Conservation (phyloP, 2,329 filamentous ascomycete species). For the Colletotrichum nymphaeae region DNA sequence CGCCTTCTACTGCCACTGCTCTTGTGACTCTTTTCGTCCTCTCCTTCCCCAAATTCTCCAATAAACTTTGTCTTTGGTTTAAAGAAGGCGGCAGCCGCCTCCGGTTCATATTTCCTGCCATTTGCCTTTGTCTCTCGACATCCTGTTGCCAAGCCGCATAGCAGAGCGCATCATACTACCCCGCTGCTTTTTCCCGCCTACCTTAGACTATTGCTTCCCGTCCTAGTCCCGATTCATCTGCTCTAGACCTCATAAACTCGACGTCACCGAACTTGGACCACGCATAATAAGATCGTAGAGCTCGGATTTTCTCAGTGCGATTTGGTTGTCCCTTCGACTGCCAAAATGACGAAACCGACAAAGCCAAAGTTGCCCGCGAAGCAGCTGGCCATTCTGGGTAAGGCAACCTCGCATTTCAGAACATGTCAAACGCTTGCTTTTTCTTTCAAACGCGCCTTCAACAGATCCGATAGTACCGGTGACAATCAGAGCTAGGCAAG, state of each 20-base stretch:
- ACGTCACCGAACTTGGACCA: background rate
- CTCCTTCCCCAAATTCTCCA: slow-evolving; percentile 15
- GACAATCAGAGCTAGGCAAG: slow-evolving; percentile 23
- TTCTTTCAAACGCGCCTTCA: slow-evolving; percentile 4
- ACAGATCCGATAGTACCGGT: background rate
- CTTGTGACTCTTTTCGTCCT: slow-evolving; percentile 28
- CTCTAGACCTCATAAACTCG: background rate
- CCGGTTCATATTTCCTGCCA: background rate
- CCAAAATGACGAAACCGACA: slow-evolving; percentile 38
- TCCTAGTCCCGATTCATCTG: background rate
- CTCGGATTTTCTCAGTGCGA: background rate
- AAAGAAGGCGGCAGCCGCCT: slow-evolving; percentile 5
- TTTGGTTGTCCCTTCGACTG: background rate
- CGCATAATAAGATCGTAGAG: background rate
- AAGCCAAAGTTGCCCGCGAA: slow-evolving; percentile 76
- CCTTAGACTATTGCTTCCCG: background rate
- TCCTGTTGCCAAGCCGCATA: background rate
- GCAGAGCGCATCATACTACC: background rate
- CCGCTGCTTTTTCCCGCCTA: background rate
- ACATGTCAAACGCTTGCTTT: slow-evolving; percentile 18
- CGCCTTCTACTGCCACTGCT: slow-evolving; percentile 5
- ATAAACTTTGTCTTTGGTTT: slow-evolving; percentile 17
- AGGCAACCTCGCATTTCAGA: slow-evolving; percentile 44
- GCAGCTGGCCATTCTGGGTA: slow-evolving; percentile 84
- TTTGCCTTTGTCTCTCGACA: background rate